These are phyloP conservation scores for Schoenoplectus tabernaemontani DNA, from an alignment of 202 grass and related monocot genomes.

Conservation along the genomic window DNA sequence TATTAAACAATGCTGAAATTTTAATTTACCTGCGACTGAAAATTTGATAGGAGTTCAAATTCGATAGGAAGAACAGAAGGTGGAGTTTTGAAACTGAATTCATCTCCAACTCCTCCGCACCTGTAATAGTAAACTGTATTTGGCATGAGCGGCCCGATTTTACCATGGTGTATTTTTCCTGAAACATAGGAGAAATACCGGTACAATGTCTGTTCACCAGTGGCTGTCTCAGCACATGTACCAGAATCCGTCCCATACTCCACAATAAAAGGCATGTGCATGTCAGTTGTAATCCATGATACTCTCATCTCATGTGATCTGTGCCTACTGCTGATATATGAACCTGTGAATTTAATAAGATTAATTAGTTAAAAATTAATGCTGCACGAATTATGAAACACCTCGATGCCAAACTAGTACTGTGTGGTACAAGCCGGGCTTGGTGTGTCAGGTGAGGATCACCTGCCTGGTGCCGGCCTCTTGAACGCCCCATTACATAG, in stretches of 20 bases:
- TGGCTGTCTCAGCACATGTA: constrained; percentile 34
- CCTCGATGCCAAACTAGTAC: neutral
- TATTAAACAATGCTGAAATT: constrained; percentile 12
- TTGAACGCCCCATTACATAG: constrained; percentile 16
- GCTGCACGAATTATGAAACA: neutral
- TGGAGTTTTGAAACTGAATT: constrained; percentile 70
- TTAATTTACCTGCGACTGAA: constrained; percentile 34
- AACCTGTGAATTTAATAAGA: constrained; percentile 22
- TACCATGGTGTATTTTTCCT: constrained; percentile 89
- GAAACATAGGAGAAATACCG: constrained; percentile 74
- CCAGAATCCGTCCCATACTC: constrained; percentile 51
- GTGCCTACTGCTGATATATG: constrained; percentile 50
- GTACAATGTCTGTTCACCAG: constrained; percentile 63
- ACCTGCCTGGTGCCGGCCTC: constrained; percentile 43
- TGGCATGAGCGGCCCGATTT: constrained; percentile 62
- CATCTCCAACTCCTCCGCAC: constrained; percentile 42
- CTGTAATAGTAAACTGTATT: constrained; percentile 69
- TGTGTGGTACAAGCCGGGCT: constrained; percentile 53
- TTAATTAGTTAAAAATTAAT: neutral
- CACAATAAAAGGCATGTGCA: constrained; percentile 39
- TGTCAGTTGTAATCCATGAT: constrained; percentile 72
- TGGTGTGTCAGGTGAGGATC: constrained; percentile 42
- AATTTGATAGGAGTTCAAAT: no score
- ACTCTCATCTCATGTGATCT: constrained; percentile 40
- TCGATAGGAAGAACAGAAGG: constrained; percentile 54